Percentiles rank a stretch among this genome's conserved stretches.
Evolutionary conservation across 805 yeast species (phyloP).

Genomic region (Metschnikowia gruessii): DNA sequence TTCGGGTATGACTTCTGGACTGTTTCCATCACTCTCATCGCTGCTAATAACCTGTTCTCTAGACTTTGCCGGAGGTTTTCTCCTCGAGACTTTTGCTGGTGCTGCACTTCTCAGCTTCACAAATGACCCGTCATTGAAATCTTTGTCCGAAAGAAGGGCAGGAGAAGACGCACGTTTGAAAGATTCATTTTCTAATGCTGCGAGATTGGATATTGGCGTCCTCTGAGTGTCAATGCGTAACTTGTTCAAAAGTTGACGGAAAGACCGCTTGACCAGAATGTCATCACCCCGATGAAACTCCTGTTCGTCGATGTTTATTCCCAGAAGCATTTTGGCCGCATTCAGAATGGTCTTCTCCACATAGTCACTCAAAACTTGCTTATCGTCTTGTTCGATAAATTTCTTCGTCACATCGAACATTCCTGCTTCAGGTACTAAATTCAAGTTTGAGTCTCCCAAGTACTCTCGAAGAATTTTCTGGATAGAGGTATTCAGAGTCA

Average conservation of each 20-base stretch:
- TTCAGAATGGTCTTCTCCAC: conserved; percentile 53
- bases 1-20: background rate
- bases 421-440: conserved; percentile 71
- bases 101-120: background rate
- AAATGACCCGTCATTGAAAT: background rate
- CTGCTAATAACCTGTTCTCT: background rate
- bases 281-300: conserved; percentile 32
- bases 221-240: conserved; percentile 15
- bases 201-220: conserved; percentile 6
- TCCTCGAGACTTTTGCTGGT: background rate
- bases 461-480: conserved; percentile 62
- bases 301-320: conserved; percentile 43
- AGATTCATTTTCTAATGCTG: background rate
- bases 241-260: conserved; percentile 19
- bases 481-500: conserved; percentile 26
- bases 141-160: background rate
- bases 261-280: conserved; percentile 14
- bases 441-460: conserved; percentile 59
- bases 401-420: conserved; percentile 68
- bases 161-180: background rate
- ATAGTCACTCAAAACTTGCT: conserved; percentile 61
- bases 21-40: conserved; percentile 2
- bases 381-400: conserved; percentile 82
- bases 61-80: background rate
- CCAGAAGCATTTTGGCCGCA: conserved; percentile 48